phyloP scores from a whole-genome alignment of 1,284 basidiomycete genomes.

The Phylloboletellus chloephorus region DNA sequence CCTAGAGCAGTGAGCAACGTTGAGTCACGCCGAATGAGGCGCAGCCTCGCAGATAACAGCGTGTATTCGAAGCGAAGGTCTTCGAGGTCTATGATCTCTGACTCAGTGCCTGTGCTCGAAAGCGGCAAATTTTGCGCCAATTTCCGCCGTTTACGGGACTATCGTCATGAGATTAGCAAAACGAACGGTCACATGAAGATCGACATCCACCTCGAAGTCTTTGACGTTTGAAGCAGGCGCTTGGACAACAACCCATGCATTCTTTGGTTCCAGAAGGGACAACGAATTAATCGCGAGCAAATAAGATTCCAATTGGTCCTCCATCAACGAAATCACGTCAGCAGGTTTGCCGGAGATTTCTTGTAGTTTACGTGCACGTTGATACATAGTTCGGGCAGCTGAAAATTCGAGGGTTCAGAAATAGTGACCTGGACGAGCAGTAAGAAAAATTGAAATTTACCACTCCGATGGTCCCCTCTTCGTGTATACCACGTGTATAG shows the following conservation, averaged over 20 bases:
- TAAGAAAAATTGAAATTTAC: slow-evolving; percentile 42
- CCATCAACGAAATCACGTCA: slow-evolving; percentile 56
- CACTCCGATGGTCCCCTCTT: slow-evolving; percentile 83
- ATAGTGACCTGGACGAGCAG: slow-evolving; percentile 8
- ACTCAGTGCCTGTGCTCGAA: slow-evolving; percentile 55
- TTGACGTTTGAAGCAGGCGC: slow-evolving; percentile 19
- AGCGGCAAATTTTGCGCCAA: slow-evolving; percentile 77
- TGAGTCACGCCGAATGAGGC: slow-evolving; percentile 62
- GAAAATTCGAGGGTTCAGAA: slow-evolving; percentile 22
- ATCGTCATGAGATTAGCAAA: slow-evolving; percentile 21
- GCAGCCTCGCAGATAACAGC: slow-evolving; percentile 74
- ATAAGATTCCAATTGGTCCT: slow-evolving; percentile 79
- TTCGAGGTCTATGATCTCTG: slow-evolving; percentile 74
- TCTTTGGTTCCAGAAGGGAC: slow-evolving; percentile 73
- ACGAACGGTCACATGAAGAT: slow-evolving; percentile 20
- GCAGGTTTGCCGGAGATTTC: slow-evolving; percentile 47
- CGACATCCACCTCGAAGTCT: slow-evolving; percentile 26
- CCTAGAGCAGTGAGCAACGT: slow-evolving; percentile 46
- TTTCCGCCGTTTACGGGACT: slow-evolving; percentile 66
- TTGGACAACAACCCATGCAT: slow-evolving; percentile 65
- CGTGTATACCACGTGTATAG: slow-evolving; percentile 93
- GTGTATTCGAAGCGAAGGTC: slow-evolving; percentile 87
- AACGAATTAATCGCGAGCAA: slow-evolving; percentile 88
- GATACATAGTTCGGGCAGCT: slow-evolving; percentile 94
- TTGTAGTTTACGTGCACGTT: slow-evolving; percentile 78